Percentiles rank a stretch among this genome's conserved stretches.
phyloP scores from a whole-genome alignment of 768 basidiomycete species.

The Cystoderma amianthinum region DNA sequence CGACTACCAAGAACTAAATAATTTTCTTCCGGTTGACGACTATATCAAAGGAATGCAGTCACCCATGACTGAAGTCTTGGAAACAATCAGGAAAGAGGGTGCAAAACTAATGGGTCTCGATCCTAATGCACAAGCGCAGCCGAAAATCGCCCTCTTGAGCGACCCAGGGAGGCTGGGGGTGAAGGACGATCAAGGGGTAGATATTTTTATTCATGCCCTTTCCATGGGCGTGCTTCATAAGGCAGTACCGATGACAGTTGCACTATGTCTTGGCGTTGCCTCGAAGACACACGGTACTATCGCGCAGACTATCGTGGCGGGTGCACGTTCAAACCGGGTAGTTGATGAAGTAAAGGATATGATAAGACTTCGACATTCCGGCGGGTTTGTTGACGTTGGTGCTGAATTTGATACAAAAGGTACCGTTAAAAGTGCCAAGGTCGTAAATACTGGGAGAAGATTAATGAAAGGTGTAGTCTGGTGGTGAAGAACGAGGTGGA shows the following conservation, averaged over 20 bases:
- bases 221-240: conserved; percentile 71
- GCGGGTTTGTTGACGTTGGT: conserved; percentile 64
- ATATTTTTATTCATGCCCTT: conserved; percentile 51
- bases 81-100: conserved; percentile 46
- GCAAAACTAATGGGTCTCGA: conserved; percentile 60
- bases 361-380: conserved; percentile 55
- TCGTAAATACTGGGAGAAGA: conserved; percentile 61
- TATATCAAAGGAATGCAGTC: conserved; percentile 23
- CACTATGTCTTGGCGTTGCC: conserved; percentile 62
- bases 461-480: conserved; percentile 68
- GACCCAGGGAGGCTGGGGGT: conserved; percentile 15
- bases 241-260: conserved; percentile 71
- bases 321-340: conserved; percentile 13
- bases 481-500: too few relatives aligned
- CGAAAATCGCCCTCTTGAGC: conserved; percentile 59
- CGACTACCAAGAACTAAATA: conserved; percentile 30
- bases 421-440: conserved; percentile 48
- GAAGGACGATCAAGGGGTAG: conserved; percentile 23
- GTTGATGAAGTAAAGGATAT: conserved; percentile 13
- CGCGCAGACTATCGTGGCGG: conserved; percentile 41
- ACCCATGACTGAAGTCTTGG: conserved; percentile 27
- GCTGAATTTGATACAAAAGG: conserved; percentile 43
- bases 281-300: conserved; percentile 46
- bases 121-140: conserved; percentile 56
- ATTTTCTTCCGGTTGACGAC: conserved; percentile 28